Conservation (phyloP, 2,329 filamentous ascomycete genomes). For the Pyrenochaeta sp. region DNA sequence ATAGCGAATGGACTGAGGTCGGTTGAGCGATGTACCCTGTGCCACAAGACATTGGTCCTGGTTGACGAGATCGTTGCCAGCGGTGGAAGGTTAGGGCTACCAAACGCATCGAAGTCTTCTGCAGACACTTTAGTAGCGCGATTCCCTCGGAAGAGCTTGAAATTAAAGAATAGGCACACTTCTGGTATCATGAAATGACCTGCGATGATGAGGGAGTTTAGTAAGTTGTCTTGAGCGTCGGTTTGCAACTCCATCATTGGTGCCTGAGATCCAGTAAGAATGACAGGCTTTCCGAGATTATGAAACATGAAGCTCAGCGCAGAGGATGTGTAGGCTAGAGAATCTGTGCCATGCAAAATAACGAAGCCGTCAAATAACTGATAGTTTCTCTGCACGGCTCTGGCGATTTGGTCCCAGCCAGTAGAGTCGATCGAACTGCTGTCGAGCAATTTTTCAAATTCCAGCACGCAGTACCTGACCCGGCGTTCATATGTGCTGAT, state of each 20-base stretch:
- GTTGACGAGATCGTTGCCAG: conserved; percentile 83
- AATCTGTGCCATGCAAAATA: conserved; percentile 90
- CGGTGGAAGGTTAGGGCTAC: conserved; percentile 84
- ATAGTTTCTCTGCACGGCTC: conserved; percentile 83
- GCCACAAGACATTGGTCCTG: conserved; percentile 83
- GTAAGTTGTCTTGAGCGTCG: conserved; percentile 88
- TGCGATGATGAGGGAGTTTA: conserved; percentile 87
- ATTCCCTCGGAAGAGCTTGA: conserved; percentile 88
- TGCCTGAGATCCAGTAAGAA: conserved; percentile 75
- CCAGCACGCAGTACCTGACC: conserved; percentile 83
- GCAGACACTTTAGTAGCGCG: conserved; percentile 87
- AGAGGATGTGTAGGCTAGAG: conserved; percentile 84
- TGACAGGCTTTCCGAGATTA: conserved; percentile 88
- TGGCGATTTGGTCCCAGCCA: conserved; percentile 86
- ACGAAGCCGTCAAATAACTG: conserved; percentile 90
- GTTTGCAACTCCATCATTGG: conserved; percentile 91
- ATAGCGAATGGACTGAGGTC: conserved; percentile 77
- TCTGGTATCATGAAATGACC: conserved; percentile 93
- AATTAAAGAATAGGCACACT: conserved; percentile 93
- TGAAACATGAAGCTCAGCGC: conserved; percentile 93
- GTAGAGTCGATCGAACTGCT: conserved; percentile 87
- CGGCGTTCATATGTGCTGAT: conserved; percentile 80
- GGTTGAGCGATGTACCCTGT: conserved; percentile 76
- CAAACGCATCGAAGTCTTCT: conserved; percentile 86
- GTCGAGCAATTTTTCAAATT: conserved; percentile 85